Percentiles rank a stretch among this genome's conserved stretches.
These are phyloP conservation scores for Xylaria sp. DNA, from an alignment of 2,329 filamentous ascomycete species.

Conservation along the genomic window DNA sequence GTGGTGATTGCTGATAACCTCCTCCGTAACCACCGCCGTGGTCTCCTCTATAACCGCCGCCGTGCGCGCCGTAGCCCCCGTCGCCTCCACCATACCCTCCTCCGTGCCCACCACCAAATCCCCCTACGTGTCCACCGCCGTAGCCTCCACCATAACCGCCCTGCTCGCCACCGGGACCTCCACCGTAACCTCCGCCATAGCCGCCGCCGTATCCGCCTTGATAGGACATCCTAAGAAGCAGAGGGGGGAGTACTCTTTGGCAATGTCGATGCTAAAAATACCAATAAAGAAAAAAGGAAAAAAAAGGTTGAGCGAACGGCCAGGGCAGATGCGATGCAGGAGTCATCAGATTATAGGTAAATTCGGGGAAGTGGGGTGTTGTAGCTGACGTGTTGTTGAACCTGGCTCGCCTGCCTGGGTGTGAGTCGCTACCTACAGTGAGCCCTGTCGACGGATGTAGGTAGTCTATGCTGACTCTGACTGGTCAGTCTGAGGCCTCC, in stretches of 20 bases:
- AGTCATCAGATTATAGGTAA: constrained; percentile 12
- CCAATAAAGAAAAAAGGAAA: no score
- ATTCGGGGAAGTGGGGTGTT: constrained; percentile 6
- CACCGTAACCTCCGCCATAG: constrained; percentile 7
- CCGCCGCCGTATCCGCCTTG: constrained; percentile 32
- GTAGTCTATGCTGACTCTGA: not conserved
- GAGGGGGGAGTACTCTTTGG: not conserved
- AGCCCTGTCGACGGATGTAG: constrained; percentile 23
- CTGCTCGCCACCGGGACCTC: constrained; percentile 2
- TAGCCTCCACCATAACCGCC: constrained; percentile 15
- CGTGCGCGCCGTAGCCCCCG: constrained; percentile 1
- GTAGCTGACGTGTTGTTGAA: constrained; percentile 22
- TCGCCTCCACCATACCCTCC: constrained; percentile 7
- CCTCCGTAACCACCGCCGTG: constrained; percentile 33
- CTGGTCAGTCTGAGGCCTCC: constrained; percentile 28
- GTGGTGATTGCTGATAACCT: constrained; percentile 35
- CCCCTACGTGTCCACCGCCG: constrained; percentile 25
- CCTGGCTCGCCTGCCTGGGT: no score
- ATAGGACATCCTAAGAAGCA: constrained; percentile 45
- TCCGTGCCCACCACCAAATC: not conserved
- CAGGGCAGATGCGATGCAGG: constrained; percentile 8
- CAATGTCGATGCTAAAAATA: not conserved
- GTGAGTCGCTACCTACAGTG: no score
- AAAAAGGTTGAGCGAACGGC: not conserved
- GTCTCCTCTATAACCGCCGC: constrained; percentile 29